Evolutionary conservation across 768 basidiomycete genomes (phyloP).

Genomic region (Naganishia randhawae): DNA sequence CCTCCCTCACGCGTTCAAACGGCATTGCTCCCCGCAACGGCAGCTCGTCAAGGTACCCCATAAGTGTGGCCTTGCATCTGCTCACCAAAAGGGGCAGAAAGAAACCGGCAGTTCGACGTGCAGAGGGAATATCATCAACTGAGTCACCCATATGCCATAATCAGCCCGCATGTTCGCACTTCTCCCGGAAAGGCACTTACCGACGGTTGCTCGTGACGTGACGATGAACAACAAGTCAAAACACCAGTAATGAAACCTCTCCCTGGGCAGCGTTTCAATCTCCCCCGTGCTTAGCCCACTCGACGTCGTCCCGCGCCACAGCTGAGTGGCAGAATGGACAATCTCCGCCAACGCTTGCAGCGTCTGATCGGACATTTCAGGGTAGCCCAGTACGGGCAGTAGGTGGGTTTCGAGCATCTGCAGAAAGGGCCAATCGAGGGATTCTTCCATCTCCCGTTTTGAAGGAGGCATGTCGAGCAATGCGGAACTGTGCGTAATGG

Average conservation of each 20-base stretch:
- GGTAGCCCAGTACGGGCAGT: conserved; percentile 68
- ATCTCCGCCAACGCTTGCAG: conserved; percentile 49
- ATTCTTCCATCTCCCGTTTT: conserved; percentile 71
- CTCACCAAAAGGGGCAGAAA: conserved; percentile 68
- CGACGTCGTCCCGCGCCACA: background rate
- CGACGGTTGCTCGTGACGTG: conserved; percentile 65
- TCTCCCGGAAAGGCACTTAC: conserved; percentile 56
- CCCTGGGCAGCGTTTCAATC: conserved; percentile 59
- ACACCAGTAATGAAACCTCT: conserved; percentile 89
- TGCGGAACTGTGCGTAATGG: conserved; percentile 52
- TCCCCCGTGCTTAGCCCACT: background rate
- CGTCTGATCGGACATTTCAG: conserved; percentile 67
- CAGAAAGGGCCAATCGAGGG: conserved; percentile 77
- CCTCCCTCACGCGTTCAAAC: conserved; percentile 83
- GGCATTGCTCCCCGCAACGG: conserved; percentile 79
- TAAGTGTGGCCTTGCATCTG: conserved; percentile 67
- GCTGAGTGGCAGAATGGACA: background rate
- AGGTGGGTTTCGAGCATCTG: conserved; percentile 74
- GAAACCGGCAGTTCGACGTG: conserved; percentile 66
- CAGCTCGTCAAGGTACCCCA: conserved; percentile 77
- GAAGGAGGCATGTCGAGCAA: conserved; percentile 51
- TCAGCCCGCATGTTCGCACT: background rate
- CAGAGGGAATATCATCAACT: background rate
- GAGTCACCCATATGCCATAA: background rate
- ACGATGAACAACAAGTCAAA: conserved; percentile 79